phyloP scores from a whole-genome alignment of 257 asterid species.

The Gentiana dahurica region DNA sequence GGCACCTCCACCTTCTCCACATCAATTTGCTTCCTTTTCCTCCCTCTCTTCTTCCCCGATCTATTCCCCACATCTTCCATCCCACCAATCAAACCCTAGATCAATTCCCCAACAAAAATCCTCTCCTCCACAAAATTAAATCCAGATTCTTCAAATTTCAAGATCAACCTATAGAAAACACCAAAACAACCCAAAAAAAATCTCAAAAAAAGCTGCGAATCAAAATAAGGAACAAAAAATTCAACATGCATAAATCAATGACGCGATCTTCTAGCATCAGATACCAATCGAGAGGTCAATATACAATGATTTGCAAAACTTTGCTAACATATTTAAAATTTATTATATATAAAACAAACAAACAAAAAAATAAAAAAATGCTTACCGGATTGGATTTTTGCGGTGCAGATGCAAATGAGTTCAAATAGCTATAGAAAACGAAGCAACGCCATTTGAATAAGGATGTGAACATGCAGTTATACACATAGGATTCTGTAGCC shows the following conservation, averaged over 20 bases:
- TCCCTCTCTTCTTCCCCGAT: constrained; percentile 39
- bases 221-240: not conserved
- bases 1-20: constrained; percentile 31
- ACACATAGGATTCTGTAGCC: no score
- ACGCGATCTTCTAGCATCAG: not conserved
- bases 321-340: not conserved
- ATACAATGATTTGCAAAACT: no score
- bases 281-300: not conserved
- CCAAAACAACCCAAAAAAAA: not conserved
- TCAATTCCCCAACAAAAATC: constrained; percentile 12
- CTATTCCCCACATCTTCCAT: constrained; percentile 38
- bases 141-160: constrained; percentile 1
- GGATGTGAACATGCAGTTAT: not conserved
- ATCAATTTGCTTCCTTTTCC: constrained; percentile 54
- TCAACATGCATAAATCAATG: not conserved
- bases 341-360: not conserved
- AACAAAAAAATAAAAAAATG: no score
- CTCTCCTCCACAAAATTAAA: constrained; percentile 2
- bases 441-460: constrained; percentile 15
- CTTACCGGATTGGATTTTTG: not conserved
- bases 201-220: not conserved
- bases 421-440: not conserved
- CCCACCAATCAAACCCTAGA: constrained; percentile 19
- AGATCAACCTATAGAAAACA: constrained; percentile 7
- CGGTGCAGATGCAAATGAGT: constrained; percentile 1